Evolutionary conservation across 2,329 filamentous ascomycete species (phyloP), one percentile per base, ranked within the genome.

Genomic region (Chaetomiaceae sp.): DNA sequence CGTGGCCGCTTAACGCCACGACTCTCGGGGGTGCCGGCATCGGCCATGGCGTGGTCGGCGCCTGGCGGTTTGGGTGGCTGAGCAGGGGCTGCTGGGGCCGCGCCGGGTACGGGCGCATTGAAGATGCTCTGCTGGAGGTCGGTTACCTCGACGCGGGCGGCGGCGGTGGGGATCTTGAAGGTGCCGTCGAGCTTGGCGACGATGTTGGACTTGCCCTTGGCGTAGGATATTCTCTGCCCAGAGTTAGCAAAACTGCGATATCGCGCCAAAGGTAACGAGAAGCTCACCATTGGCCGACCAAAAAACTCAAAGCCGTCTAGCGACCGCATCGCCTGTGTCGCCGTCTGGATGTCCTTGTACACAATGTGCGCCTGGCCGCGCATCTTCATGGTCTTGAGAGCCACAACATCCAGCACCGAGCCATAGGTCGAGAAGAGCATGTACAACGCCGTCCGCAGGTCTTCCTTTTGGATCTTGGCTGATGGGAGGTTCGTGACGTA

Each of bases 341-440:
- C 90, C n/a, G 89, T 84, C 61, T 96, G 88, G 31, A 92, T 78
- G 68, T 99, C 92, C 54, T 89, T 83, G 69, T 91, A 97, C 14
- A 94, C 88, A 56, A 99, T 77, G 66, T 97, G 94, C 57, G 94
- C 94, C 72, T 99, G 94, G 3, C 94, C 94, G 46, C 94, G 87
- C 91, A 97, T 96, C 73, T 90, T 90, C 69, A 79, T 79, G 1
- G 89, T 95, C 74, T 91, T 95, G 63, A 96, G 77, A 27, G 89
- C 89, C 45, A 96, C 88, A 19, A 99, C 83, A 68, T 99, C 94
- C 54, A 99, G 82, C 15, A 99, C 88, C 0, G 90, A 84, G 37
- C 94, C 94, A 68, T 96, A 95, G 14, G 91, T 95, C 11, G 91
- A 90, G 70, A 97, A 97, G 12, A 97, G 81, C 70, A 91, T 88